phyloP scores from a whole-genome alignment of 2,329 filamentous ascomycete genomes.

The Fusarium verticillioides region DNA sequence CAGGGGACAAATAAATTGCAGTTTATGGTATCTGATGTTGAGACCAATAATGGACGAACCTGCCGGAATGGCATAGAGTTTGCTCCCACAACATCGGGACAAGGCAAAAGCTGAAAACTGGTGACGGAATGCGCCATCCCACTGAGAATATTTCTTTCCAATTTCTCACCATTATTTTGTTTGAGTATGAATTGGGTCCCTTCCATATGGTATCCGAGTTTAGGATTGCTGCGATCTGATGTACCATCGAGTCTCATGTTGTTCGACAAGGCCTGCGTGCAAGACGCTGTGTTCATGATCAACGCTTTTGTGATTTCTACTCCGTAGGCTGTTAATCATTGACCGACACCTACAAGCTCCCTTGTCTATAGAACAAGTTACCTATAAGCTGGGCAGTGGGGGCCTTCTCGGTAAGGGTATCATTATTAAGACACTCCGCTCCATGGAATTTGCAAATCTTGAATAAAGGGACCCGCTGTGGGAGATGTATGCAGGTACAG shows the following conservation, averaged over 20 bases:
- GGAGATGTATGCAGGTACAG: conserved; percentile 24
- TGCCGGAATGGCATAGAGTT: not conserved
- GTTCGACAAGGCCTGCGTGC: not conserved
- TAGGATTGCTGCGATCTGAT: not conserved
- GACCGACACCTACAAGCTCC: not conserved
- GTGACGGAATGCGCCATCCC: not conserved
- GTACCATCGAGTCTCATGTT: not conserved
- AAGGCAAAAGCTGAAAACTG: conserved; percentile 9
- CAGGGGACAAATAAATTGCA: conserved; percentile 27
- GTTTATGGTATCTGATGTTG: not conserved
- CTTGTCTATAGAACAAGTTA: not conserved
- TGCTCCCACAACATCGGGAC: not conserved
- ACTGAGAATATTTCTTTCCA: not conserved
- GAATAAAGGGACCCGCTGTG: conserved; percentile 2
- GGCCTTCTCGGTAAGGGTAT: not conserved
- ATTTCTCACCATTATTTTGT: not conserved
- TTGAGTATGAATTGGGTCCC: not conserved
- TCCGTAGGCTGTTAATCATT: not conserved
- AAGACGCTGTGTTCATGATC: conserved; percentile 2
- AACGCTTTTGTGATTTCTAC: not conserved
- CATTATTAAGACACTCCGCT: not conserved
- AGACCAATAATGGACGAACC: conserved; percentile 19
- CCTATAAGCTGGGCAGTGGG: conserved; percentile 3
- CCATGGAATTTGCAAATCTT: conserved; percentile 19
- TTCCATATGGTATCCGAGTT: not conserved